Conservation (phyloP, 352 stramenopile genomes). For the Globisporangium nagaii region DNA sequence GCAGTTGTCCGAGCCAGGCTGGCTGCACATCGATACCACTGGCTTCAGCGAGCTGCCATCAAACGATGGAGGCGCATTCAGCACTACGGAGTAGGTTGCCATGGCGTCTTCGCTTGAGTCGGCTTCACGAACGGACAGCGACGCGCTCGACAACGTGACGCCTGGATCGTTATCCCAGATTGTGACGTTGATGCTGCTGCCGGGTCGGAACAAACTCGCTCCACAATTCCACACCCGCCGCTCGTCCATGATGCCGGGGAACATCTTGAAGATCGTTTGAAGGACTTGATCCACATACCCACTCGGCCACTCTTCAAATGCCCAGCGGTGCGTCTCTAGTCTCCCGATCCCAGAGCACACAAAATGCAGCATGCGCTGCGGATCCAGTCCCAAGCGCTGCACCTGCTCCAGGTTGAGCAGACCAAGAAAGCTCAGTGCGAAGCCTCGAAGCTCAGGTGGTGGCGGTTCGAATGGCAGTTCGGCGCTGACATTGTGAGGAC, state of each 20-base stretch:
- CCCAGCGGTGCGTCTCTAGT: conserved; percentile 57
- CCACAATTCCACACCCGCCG: conserved; percentile 71
- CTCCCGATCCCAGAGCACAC: conserved; percentile 49
- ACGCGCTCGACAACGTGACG: conserved; percentile 43
- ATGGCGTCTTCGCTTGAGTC: background rate
- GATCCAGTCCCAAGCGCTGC: conserved; percentile 27
- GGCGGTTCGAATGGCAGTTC: conserved; percentile 25
- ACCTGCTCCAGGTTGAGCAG: conserved; percentile 55
- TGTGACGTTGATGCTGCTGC: conserved; percentile 42
- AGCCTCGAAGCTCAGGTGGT: conserved; percentile 38
- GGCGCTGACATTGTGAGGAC: conserved; percentile 7
- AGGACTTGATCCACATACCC: conserved; percentile 44
- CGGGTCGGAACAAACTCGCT: conserved; percentile 31
- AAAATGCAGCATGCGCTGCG: conserved; percentile 31
- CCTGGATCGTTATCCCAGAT: conserved; percentile 79
- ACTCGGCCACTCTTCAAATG: conserved; percentile 44
- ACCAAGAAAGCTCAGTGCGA: conserved; percentile 60
- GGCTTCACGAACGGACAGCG: conserved; percentile 33
- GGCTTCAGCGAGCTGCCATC: conserved; percentile 3
- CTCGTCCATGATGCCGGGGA: conserved; percentile 34
- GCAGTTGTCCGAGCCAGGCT: conserved; percentile 29
- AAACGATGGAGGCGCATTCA: conserved; percentile 49
- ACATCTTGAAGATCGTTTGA: conserved; percentile 39
- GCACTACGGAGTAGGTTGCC: conserved; percentile 46
- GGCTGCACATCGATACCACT: conserved; percentile 22